Evolutionary conservation across 768 basidiomycete genomes (phyloP).

Genomic region (Boletus vinaceobasis): DNA sequence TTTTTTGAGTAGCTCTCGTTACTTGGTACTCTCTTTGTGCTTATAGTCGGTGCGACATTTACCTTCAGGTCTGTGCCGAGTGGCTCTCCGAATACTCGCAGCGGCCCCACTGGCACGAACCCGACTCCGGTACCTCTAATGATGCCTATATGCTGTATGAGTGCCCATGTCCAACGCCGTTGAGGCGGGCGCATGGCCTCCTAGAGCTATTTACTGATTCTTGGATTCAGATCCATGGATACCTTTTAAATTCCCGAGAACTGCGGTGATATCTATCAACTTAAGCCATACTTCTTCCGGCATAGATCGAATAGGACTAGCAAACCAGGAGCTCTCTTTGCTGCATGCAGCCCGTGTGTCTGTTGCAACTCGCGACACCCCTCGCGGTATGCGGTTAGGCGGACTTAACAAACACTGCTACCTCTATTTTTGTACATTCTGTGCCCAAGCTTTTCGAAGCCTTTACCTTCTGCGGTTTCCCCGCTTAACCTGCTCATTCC

Average conservation of each 20-base stretch:
- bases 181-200: background rate
- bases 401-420: background rate
- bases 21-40: background rate
- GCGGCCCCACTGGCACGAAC: background rate
- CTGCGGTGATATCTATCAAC: background rate
- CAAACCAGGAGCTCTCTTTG: background rate
- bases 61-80: background rate
- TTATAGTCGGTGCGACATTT: background rate
- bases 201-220: background rate
- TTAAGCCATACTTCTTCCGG: too few relatives aligned
- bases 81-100: background rate
- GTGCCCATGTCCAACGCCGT: background rate
- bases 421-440: background rate
- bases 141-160: background rate
- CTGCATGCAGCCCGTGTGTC: background rate
- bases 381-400: background rate
- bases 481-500: background rate
- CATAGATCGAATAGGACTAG: background rate
- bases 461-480: background rate
- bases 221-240: background rate
- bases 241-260: background rate
- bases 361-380: background rate
- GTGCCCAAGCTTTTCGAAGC: background rate
- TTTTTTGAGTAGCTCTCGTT: background rate
- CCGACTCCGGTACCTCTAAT: background rate